A percentile compares a stretch with the other conserved stretches of the same genome.
phyloP scores from a whole-genome alignment of 129 eudicot species.

The Logfia minima region DNA sequence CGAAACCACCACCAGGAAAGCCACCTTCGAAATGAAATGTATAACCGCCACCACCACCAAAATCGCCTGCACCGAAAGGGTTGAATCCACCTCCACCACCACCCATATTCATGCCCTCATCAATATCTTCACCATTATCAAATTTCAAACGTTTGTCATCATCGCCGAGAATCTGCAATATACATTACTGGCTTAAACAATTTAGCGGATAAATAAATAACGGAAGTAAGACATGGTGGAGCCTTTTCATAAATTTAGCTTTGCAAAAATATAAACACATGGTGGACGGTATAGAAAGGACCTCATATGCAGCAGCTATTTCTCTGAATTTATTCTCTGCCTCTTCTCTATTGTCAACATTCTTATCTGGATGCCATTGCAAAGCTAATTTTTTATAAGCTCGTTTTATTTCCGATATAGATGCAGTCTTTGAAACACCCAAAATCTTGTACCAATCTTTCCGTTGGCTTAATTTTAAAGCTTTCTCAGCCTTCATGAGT shows the following conservation, averaged over 20 bases:
- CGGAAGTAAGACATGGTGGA: neutral
- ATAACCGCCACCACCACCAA: constrained; percentile 88
- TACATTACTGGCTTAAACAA: neutral
- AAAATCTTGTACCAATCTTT: constrained; percentile 98
- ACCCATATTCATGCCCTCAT: constrained; percentile 84
- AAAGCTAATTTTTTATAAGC: constrained; percentile 93
- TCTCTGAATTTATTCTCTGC: constrained; percentile 90
- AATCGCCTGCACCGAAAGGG: constrained; percentile 95
- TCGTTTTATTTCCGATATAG: constrained; percentile 75
- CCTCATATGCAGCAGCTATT: constrained; percentile 99
- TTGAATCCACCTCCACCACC: constrained; percentile 89
- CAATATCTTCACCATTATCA: constrained; percentile 87
- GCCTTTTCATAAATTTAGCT: too few species aligned
- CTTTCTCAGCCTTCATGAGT: constrained; percentile 75
- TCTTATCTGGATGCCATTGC: constrained; percentile 99
- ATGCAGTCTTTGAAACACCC: constrained; percentile 78
- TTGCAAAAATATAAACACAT: neutral
- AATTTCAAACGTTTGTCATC: constrained; percentile 87
- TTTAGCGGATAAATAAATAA: neutral
- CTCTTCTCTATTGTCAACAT: constrained; percentile 91
- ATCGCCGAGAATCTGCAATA: constrained; percentile 75
- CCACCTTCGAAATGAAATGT: constrained; percentile 96
- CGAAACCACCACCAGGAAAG: constrained; percentile 80
- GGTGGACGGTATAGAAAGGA: constrained; percentile 24
- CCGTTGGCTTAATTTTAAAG: constrained; percentile 88